phyloP scores from a whole-genome alignment of 2,329 filamentous ascomycete genomes.

The Cordyceps javanica region DNA sequence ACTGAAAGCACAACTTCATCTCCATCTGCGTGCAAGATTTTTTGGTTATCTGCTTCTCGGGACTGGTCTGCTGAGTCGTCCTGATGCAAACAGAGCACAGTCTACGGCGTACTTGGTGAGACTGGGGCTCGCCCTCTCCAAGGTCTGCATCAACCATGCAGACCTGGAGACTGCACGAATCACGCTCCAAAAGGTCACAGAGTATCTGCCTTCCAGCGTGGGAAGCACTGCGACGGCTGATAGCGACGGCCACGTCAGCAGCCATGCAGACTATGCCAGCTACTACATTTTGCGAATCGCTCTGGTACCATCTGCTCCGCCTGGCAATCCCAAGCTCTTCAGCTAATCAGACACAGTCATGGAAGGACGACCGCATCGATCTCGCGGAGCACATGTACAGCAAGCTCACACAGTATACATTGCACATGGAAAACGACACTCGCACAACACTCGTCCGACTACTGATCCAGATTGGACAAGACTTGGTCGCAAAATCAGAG shows the following conservation, averaged over 20 bases:
- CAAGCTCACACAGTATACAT: slow-evolving; percentile 36
- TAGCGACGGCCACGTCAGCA: neutral
- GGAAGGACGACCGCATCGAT: slow-evolving; percentile 65
- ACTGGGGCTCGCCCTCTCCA: slow-evolving; percentile 62
- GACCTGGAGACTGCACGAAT: slow-evolving; percentile 53
- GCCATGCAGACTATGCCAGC: neutral
- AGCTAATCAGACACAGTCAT: slow-evolving; percentile 47
- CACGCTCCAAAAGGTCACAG: slow-evolving; percentile 58
- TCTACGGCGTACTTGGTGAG: slow-evolving; percentile 50
- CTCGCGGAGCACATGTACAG: slow-evolving; percentile 73
- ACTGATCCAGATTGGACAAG: neutral
- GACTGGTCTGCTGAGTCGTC: neutral
- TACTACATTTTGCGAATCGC: slow-evolving; percentile 45
- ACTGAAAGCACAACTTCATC: neutral
- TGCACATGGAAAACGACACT: neutral
- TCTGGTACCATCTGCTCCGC: slow-evolving; percentile 45
- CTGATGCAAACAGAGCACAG: neutral
- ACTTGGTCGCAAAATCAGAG: neutral
- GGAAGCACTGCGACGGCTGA: neutral
- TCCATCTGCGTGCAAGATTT: neutral
- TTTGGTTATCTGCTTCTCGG: slow-evolving; percentile 5
- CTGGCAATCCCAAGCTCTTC: too few relatives aligned
- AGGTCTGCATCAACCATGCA: slow-evolving; percentile 38
- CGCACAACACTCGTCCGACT: neutral
- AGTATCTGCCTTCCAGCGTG: slow-evolving; percentile 34